These are phyloP conservation scores for Falciphora oryzae DNA, from an alignment of 2,329 filamentous ascomycete species.

Conservation along the genomic window DNA sequence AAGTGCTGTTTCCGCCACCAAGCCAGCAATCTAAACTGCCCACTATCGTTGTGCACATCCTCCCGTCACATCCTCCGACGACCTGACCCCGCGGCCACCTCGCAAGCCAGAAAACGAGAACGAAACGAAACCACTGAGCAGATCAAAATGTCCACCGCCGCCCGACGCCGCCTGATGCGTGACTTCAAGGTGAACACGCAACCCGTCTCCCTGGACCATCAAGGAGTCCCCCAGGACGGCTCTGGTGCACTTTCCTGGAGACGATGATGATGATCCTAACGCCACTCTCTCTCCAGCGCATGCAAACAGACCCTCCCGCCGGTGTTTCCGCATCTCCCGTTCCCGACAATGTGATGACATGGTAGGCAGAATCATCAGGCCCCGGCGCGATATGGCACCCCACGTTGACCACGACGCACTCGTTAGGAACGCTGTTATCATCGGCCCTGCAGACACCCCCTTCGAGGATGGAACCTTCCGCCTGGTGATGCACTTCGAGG, in stretches of 20 bases:
- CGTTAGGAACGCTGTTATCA: conserved; percentile 93
- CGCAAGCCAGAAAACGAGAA: background rate
- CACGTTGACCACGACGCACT: background rate
- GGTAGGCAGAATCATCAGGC: conserved; percentile 46
- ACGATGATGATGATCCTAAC: background rate
- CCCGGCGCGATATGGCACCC: conserved; percentile 2
- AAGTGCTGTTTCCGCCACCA: too few species aligned
- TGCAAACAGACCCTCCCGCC: conserved; percentile 97
- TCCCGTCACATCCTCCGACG: too few species aligned
- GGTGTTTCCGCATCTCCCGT: conserved; percentile 95
- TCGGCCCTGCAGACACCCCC: conserved; percentile 91
- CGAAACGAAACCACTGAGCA: background rate
- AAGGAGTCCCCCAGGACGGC: conserved; percentile 11
- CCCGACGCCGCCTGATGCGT: conserved; percentile 93
- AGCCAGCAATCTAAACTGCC: too few species aligned
- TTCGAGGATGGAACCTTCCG: conserved; percentile 98
- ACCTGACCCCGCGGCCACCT: background rate
- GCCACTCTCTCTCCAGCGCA: conserved; percentile 58
- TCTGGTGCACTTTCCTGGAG: too few species aligned
- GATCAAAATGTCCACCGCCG: conserved; percentile 70
- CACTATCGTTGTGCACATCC: too few species aligned
- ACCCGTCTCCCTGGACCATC: conserved; percentile 4
- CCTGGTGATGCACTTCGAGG: conserved; percentile 98
- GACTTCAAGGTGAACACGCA: conserved; percentile 78
- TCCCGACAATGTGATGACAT: conserved; percentile 95